Base-by-base conservation (phyloP, 1,284 basidiomycete genomes). In the Trametes sp. region DNA sequence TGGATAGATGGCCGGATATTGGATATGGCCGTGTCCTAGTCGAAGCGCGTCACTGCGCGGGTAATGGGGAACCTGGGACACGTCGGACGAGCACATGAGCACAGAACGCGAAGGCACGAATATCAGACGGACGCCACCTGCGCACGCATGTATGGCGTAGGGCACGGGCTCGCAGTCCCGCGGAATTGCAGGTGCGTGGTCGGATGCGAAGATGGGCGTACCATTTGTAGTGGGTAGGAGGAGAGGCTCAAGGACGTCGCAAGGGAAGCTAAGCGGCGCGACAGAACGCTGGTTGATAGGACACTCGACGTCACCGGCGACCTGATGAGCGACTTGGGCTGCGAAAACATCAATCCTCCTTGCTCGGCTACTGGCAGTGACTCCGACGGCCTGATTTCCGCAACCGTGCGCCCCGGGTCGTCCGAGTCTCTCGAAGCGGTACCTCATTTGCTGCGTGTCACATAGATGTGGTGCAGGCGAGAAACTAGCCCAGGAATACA, bases 301-400 rank as follows among this genome's bases (percentile, higher is more conserved):
- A 57, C 44, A 57, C 59, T 57, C 48, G 59, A 61, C 62, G 59
- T 59, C 58, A 63, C 41, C 44, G 50, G 51, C 41, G 42, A 19
- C 44, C 57, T 62, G 56, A 61, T 56, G 60, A 46, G 24, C 29
- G 52, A 41, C 35, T 26, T 24, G 54, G 46, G 21, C 36, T 46
- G 38, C 28, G 54, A 38, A 49, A 57, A 49, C 46, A 62, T 64
- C 54, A 58, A 24, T 21, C n/a, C 24, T 50, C 44, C 28, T 41
- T 52, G 50, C 54, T 52, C 58, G 55, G 58, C 54, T 56, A 63
- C 26, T 16, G 38, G 38, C 38, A 14, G 28, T 46, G 4, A 26
- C 21, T 13, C 11, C 24, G 31, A 23, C n/a, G 35, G 23, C 41
- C 45, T 46, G 45, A 28, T 23, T 50, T 45, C 21, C 44, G 36